phyloP scores from a whole-genome alignment of 177 flowering plant species.

The Vitis hybrid region DNA sequence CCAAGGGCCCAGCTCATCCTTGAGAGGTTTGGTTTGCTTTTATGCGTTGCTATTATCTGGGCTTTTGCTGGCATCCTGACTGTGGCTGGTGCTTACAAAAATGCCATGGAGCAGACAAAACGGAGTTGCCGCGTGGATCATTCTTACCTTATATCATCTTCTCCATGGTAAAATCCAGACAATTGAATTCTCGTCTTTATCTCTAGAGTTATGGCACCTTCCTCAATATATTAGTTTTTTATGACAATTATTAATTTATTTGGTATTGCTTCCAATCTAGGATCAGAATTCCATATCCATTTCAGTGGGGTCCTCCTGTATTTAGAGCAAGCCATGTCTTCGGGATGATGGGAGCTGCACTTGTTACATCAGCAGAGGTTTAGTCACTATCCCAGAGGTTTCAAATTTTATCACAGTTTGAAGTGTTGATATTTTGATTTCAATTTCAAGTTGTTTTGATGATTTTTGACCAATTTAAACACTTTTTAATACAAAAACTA shows the following conservation, averaged over 20 bases:
- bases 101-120: conserved; percentile 48
- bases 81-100: conserved; percentile 83
- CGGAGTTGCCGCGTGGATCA: conserved; percentile 77
- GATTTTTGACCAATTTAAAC: neutral
- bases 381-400: neutral
- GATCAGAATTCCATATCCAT: conserved; percentile 92
- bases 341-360: conserved; percentile 97
- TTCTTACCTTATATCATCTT: conserved; percentile 65
- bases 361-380: conserved; percentile 94
- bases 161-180: conserved; percentile 69
- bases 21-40: conserved; percentile 75
- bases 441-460: neutral
- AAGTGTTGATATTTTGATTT: neutral
- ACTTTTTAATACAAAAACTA: neutral
- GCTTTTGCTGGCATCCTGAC: conserved; percentile 89
- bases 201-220: neutral
- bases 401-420: neutral
- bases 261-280: conserved; percentile 30
- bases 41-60: conserved; percentile 81
- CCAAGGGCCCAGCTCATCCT: conserved; percentile 27
- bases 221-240: neutral
- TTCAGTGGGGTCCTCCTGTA: conserved; percentile 95
- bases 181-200: neutral
- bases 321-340: conserved; percentile 91
- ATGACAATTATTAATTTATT: neutral